These are phyloP conservation scores for Diplogelasinospora grovesii DNA, from an alignment of 495 filamentous ascomycete species.

Conservation along the genomic window DNA sequence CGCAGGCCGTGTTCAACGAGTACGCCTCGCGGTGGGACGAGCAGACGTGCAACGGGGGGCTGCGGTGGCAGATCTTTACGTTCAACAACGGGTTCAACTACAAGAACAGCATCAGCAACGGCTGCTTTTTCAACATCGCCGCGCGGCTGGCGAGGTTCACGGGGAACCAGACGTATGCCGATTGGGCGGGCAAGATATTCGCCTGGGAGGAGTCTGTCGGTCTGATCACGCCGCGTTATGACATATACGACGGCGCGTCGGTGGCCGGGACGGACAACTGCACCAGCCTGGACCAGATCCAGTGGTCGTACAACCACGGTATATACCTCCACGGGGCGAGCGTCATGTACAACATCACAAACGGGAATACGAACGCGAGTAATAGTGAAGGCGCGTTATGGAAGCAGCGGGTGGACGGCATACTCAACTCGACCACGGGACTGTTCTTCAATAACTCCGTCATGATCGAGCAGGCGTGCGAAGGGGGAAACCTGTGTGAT, in stretches of 20 bases:
- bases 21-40: constrained; percentile 64
- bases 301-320: constrained; percentile 74
- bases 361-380: no score
- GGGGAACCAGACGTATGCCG: constrained; percentile 65
- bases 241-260: constrained; percentile 62
- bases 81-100: constrained; percentile 77
- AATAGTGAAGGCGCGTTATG: constrained; percentile 44
- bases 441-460: constrained; percentile 55
- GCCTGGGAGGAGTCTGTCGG: constrained; percentile 59
- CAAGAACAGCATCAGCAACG: constrained; percentile 76
- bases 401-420: constrained; percentile 49
- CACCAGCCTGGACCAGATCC: constrained; percentile 50
- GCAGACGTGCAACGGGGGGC: constrained; percentile 62
- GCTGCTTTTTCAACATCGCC: constrained; percentile 76
- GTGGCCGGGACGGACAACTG: constrained; percentile 46
- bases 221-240: constrained; percentile 54
- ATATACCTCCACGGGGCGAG: constrained; percentile 67
- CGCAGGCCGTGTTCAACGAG: constrained; percentile 71
- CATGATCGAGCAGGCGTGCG: constrained; percentile 66
- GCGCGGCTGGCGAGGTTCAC: constrained; percentile 68
- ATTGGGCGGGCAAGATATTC: constrained; percentile 67
- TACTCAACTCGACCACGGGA: constrained; percentile 45
- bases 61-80: constrained; percentile 79
- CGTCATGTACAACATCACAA: constrained; percentile 68
- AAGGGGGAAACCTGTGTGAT: constrained; percentile 57